Evolutionary conservation across 495 filamentous ascomycete genomes (phyloP).

Genomic region (Podospora pseudocomata): DNA sequence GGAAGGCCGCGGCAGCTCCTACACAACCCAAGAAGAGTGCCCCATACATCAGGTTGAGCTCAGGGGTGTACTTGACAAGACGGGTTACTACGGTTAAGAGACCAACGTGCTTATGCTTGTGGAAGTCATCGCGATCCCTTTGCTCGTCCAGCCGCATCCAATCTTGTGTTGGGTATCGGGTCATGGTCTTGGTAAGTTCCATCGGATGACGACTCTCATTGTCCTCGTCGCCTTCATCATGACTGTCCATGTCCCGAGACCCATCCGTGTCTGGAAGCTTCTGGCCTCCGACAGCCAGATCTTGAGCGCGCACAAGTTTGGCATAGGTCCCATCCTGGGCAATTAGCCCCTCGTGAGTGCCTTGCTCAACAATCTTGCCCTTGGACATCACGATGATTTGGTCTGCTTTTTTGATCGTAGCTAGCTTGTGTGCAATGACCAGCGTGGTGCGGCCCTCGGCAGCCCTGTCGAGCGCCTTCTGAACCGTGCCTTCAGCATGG

Average conservation of each 20-base stretch:
- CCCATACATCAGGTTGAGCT: slow-evolving; percentile 18
- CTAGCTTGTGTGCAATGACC: slow-evolving; percentile 66
- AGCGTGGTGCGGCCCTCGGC: slow-evolving; percentile 67
- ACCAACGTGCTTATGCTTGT: slow-evolving; percentile 22
- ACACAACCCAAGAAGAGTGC: slow-evolving; percentile 4
- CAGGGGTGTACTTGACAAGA: slow-evolving; percentile 15
- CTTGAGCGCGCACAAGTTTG: slow-evolving; percentile 44
- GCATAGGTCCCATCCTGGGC: slow-evolving; percentile 46
- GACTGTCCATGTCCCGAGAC: slow-evolving; percentile 17
- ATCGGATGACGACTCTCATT: slow-evolving; percentile 26
- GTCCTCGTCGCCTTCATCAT: neutral
- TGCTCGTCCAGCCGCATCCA: slow-evolving; percentile 17
- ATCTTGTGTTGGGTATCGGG: slow-evolving; percentile 26
- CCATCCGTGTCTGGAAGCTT: slow-evolving; percentile 33
- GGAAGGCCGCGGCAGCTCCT: slow-evolving; percentile 28
- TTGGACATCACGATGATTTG: slow-evolving; percentile 64
- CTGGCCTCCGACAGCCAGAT: slow-evolving; percentile 47
- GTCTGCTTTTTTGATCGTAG: slow-evolving; percentile 65
- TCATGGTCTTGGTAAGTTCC: slow-evolving; percentile 30
- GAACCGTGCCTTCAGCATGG: slow-evolving; percentile 60
- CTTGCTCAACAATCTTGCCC: slow-evolving; percentile 57
- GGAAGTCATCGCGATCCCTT: slow-evolving; percentile 21
- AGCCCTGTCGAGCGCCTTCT: slow-evolving; percentile 61
- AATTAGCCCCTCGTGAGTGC: slow-evolving; percentile 62
- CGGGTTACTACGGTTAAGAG: slow-evolving; percentile 13